These are phyloP conservation scores for Quillaja saponaria DNA, from an alignment of 306 rosid species.

Conservation along the genomic window DNA sequence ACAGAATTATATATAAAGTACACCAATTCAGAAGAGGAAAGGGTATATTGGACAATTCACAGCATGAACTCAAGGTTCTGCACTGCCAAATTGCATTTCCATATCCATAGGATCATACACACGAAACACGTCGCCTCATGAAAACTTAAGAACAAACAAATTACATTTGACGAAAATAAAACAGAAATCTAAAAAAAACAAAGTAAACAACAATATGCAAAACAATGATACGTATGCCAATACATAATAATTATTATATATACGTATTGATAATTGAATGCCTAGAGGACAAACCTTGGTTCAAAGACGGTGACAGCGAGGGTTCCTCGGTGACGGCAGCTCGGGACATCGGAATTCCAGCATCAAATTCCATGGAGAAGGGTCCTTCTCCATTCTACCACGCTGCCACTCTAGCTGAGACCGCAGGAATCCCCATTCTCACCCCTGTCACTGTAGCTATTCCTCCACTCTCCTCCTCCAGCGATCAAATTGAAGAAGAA, in stretches of 20 bases:
- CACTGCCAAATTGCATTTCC: too few relatives aligned
- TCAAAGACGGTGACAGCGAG: conserved; percentile 47
- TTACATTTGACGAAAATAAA: neutral
- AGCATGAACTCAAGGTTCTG: too few relatives aligned
- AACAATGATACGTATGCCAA: neutral
- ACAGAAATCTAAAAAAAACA: conserved; percentile 1
- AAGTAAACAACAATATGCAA: neutral
- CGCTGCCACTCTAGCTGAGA: conserved; percentile 31
- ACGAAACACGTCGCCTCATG: too few relatives aligned
- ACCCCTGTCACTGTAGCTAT: conserved; percentile 8
- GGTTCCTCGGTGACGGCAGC: conserved; percentile 58
- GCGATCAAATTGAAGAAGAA: conserved; percentile 18
- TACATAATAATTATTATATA: neutral
- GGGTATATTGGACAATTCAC: too few relatives aligned
- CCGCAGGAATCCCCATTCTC: conserved; percentile 46
- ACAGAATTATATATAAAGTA: too few relatives aligned
- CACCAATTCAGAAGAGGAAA: too few relatives aligned
- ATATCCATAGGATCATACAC: too few relatives aligned
- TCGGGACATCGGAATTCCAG: conserved; percentile 67
- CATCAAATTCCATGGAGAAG: conserved; percentile 72
- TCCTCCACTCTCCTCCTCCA: neutral
- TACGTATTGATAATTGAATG: too few relatives aligned
- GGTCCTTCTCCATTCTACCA: conserved; percentile 37
- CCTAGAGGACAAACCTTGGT: conserved; percentile 42
- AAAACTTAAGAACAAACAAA: neutral